A percentile compares a stretch with the other conserved stretches of the same genome.
Conservation (phyloP, 129 eudicot species). For the Chrysanthemum makinoi region DNA sequence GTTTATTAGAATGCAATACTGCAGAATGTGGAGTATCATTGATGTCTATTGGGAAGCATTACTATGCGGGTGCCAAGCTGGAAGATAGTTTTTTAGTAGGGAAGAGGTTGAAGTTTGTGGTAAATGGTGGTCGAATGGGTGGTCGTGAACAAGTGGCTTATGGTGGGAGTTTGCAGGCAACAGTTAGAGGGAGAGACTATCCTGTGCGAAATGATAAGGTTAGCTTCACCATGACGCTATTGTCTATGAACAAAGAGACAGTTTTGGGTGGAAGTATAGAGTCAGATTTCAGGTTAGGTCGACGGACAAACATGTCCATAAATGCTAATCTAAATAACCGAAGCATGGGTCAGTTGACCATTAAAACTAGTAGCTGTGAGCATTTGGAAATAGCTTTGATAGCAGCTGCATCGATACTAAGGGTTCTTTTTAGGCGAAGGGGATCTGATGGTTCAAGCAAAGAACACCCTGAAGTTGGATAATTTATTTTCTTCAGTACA, state of each 20-base stretch:
- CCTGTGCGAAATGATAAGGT: constrained; percentile 79
- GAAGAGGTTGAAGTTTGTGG: constrained; percentile 60
- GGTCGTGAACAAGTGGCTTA: constrained; percentile 62
- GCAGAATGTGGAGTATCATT: constrained; percentile 81
- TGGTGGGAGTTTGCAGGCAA: constrained; percentile 80
- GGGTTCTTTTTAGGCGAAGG: constrained; percentile 57
- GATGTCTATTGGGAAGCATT: constrained; percentile 60
- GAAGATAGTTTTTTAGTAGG: constrained; percentile 65
- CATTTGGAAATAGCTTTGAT: constrained; percentile 72
- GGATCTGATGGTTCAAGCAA: constrained; percentile 25
- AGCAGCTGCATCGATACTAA: constrained; percentile 55
- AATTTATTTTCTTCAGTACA: not conserved
- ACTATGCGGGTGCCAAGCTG: constrained; percentile 62
- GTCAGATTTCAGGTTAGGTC: constrained; percentile 66
- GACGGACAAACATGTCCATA: constrained; percentile 64
- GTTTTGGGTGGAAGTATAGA: constrained; percentile 72
- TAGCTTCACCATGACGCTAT: constrained; percentile 54
- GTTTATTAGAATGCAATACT: constrained; percentile 43
- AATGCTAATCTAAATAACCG: constrained; percentile 71
- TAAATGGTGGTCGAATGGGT: constrained; percentile 69
- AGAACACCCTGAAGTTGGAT: constrained; percentile 35
- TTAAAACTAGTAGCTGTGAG: constrained; percentile 79
- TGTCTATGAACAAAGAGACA: constrained; percentile 66
- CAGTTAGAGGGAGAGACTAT: constrained; percentile 74
- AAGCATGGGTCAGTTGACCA: constrained; percentile 72